Evolutionary conservation across 1,284 basidiomycete genomes (phyloP).

Genomic region (Mrakiaceae sp.): DNA sequence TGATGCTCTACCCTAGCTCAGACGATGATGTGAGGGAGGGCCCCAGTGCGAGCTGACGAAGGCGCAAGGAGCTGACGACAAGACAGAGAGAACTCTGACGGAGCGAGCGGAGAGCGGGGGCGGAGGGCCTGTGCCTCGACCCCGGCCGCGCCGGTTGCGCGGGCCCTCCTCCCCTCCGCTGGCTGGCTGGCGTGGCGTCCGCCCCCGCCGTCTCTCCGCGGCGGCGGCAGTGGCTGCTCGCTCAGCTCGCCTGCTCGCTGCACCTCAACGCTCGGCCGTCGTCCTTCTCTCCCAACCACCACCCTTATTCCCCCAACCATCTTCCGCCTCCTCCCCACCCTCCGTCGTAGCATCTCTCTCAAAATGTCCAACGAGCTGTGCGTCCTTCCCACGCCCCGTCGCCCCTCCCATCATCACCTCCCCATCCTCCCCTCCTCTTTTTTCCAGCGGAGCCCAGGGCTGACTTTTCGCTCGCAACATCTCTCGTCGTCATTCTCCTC

Average conservation of each 20-base stretch:
- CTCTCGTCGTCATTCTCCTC: neutral
- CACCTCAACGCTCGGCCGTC: neutral
- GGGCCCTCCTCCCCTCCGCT: no score
- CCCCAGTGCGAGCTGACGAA: no score
- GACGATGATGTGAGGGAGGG: no score
- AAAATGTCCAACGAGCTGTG: constrained; percentile 4
- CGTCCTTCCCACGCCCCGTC: neutral
- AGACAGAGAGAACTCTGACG: neutral
- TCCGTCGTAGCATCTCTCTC: neutral
- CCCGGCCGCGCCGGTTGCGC: no score
- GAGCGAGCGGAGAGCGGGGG: neutral
- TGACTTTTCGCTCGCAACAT: neutral
- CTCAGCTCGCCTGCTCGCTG: neutral
- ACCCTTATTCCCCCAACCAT: neutral
- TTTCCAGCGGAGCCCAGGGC: neutral
- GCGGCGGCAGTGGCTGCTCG: no score
- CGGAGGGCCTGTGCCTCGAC: no score
- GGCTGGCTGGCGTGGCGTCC: no score
- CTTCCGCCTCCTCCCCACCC: neutral
- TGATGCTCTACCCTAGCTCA: no score
- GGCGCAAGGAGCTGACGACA: no score
- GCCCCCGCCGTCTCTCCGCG: no score
- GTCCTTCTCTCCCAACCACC: neutral
- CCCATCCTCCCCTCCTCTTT: neutral
- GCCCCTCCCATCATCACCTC: neutral